Evolutionary conservation across 257 asterid species (phyloP), one percentile per base, ranked within the genome.

Genomic region (Lithospermum erythrorhizon): DNA sequence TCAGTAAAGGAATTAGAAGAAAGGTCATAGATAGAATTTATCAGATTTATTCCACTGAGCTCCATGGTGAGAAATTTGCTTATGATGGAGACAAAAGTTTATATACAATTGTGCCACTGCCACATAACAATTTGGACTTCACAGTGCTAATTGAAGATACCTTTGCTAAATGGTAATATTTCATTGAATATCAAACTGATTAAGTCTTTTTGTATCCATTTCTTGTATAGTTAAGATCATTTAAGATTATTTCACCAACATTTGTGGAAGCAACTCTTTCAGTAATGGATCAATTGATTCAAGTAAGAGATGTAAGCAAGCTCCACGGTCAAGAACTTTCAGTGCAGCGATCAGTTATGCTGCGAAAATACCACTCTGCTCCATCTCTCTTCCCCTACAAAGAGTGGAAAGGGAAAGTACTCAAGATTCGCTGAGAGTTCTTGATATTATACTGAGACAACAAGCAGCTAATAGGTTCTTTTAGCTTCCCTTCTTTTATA

Each of bases 31-130:
- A 82, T 61, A 82, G 75, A 66, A 86, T 91, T 66, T 81, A 71
- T 55, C 81, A 88, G 68, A 78, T 89, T 37, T 83, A 91, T 80
- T 81, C 87, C 62, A 76, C 95, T 59, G 88, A 87, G 75, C 72
- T 90, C 60, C 71, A 77, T 71, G 89, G 86, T 58, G 81, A 77
- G 78, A 69, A 61, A 63, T 85, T 81, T 76, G 90, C 93, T 17
- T 91, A 83, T 70, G 98, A 91, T 70, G 98, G 98, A 55, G 95
- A 78, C 3, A 81, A 75, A 68, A 62, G 76, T 75, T 70, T 91
- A 75, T 91, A 76, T 68, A 84, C 95, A 9, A 82, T 88, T 63
- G 95, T 89, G 51, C 90, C 93, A 54, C 79, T 88, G 56, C 95
- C 95, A 2, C 75, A 59, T 68, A 84, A 91, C 78, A 74, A 74